phyloP scores from a whole-genome alignment of 106 monocot genomes.

The Allium fistulosum region DNA sequence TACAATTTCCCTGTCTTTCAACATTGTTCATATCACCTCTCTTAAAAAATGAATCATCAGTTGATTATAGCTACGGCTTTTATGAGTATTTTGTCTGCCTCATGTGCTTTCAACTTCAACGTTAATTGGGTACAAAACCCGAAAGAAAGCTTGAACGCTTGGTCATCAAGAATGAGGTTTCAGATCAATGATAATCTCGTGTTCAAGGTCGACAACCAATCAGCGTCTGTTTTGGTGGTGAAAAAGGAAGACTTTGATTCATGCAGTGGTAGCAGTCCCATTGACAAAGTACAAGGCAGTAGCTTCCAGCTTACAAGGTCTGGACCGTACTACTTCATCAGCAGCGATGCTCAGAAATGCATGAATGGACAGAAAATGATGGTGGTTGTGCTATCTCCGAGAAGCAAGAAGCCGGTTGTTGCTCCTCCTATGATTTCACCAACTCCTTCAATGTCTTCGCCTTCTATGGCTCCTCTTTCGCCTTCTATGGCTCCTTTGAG shows the following conservation, averaged over 20 bases:
- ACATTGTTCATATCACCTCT: no score
- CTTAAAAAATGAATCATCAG: not conserved
- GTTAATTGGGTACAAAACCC: constrained; percentile 1
- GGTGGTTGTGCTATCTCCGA: constrained; percentile 42
- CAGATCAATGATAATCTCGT: constrained; percentile 9
- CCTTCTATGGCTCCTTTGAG: not conserved
- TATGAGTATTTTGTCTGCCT: not conserved
- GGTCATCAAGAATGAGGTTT: not conserved
- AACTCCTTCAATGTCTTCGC: not conserved
- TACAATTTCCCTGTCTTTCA: not conserved
- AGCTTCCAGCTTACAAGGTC: constrained; percentile 44
- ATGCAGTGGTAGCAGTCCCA: constrained; percentile 40
- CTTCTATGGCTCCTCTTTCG: not conserved
- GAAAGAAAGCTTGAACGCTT: not conserved
- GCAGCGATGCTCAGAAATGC: constrained; percentile 38
- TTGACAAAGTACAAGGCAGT: constrained; percentile 30
- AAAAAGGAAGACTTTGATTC: constrained; percentile 34
- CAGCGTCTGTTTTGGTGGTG: constrained; percentile 56
- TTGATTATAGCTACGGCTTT: not conserved
- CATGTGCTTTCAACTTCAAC: not conserved
- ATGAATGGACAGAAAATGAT: constrained; percentile 52
- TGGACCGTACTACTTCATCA: constrained; percentile 70
- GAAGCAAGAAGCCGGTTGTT: not conserved
- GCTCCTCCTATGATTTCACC: not conserved
- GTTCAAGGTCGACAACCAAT: constrained; percentile 60